Base-by-base conservation (phyloP, 257 asterid species). In the Misopates orontium region DNA sequence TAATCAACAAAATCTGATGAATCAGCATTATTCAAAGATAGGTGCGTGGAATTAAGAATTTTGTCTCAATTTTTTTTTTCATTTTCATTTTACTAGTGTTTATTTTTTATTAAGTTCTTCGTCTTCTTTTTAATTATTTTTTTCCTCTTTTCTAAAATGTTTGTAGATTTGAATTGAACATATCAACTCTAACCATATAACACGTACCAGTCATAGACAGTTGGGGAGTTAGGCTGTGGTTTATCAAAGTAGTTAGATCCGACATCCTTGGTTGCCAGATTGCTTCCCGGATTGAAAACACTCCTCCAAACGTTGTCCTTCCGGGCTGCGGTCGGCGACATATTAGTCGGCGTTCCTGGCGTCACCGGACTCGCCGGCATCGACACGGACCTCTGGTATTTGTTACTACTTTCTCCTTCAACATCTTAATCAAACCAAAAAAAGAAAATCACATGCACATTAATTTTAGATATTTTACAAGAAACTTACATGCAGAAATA, bases 221-320 rank as follows among this genome's bases (percentile, higher is more conserved):
- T 83, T 1, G 99, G 99, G 47, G 99, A 69, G 79, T 94, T 91
- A 5, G 99, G 91, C 53, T 79, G 85, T 13, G 99, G 95, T 75
- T 81, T 85, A 74, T 94, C 99, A 50, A 90, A 94, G 72, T 82
- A 79, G 36, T 81, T 83, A 8, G 96, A 71, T 4, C 98, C 99
- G 21, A 90, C 42, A 25, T 48, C 62, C 83, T 56, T 88, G 64
- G 98, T 86, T 12, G 96, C 96, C 10, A 69, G 74, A 69, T 94
- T 90, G 77, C 98, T 94, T 25, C 99, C 98, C 15, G 99, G 99
- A 67, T 91, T 73, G 83, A 94, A 94, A 64, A 94, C 99, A 54
- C 99, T 94, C 78, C 99, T 80, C 98, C 99, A 94, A 57, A 94
- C 98, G 56, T 90, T 90, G 1, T 86, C 92, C 74, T 64, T 85